Conservation (phyloP, 2,329 filamentous ascomycete species). For the Ramularia endophylla region DNA sequence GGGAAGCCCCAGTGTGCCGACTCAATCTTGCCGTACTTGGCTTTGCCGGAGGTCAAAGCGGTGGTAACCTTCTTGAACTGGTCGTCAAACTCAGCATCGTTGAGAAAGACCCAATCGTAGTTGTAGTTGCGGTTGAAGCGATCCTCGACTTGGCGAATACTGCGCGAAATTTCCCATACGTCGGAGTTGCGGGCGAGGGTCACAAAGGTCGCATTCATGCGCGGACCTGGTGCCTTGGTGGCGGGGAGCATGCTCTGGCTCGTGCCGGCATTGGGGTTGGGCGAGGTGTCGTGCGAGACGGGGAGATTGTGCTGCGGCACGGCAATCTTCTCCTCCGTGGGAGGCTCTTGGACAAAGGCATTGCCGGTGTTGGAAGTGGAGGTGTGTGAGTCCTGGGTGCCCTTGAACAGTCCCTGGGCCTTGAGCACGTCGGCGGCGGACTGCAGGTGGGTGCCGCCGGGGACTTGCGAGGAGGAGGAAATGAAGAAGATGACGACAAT, state of each 20-base stretch:
- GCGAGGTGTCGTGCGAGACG: constrained; percentile 21
- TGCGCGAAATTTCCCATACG: constrained; percentile 93
- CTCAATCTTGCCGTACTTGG: constrained; percentile 83
- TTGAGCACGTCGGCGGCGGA: constrained; percentile 32
- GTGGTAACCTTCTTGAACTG: constrained; percentile 89
- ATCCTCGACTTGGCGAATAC: constrained; percentile 94
- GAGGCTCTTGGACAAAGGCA: constrained; percentile 6
- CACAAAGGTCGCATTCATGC: constrained; percentile 96
- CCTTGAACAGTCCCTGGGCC: constrained; percentile 28
- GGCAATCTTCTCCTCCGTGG: constrained; percentile 14
- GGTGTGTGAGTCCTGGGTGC: constrained; percentile 9
- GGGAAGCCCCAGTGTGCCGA: constrained; percentile 97
- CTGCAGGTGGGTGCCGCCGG: constrained; percentile 30
- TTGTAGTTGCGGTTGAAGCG: constrained; percentile 95
- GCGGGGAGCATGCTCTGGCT: constrained; percentile 31
- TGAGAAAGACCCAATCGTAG: constrained; percentile 99
- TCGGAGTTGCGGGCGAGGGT: constrained; percentile 90
- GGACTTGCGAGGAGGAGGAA: constrained; percentile 50
- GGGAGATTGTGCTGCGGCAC: constrained; percentile 11
- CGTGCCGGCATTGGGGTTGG: constrained; percentile 24
- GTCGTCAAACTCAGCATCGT: constrained; percentile 89
- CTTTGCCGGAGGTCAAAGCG: constrained; percentile 85
- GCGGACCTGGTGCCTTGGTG: constrained; percentile 54
- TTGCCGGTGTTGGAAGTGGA: constrained; percentile 5
- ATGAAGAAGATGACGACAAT: constrained; percentile 78